Conservation (phyloP, 345 rosid genomes). For the Lumnitzera racemosa region DNA sequence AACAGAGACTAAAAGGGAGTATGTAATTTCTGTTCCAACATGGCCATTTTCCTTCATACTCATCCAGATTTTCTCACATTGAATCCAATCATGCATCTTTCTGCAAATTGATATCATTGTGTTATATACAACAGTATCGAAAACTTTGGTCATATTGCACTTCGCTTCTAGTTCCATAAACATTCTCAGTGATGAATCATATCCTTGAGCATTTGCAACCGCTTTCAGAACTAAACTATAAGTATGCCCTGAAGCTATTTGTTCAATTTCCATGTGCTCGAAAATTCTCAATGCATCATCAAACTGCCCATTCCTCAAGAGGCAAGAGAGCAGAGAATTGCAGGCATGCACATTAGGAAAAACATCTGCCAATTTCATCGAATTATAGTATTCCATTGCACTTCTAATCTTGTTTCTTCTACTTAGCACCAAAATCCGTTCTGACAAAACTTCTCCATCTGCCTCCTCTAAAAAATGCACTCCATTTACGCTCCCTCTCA, state of each 20-base stretch:
- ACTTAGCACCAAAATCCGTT: slow-evolving; percentile 61
- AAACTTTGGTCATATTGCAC: slow-evolving; percentile 19
- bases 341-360: slow-evolving; percentile 49
- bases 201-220: slow-evolving; percentile 42
- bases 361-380: slow-evolving; percentile 49
- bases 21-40: slow-evolving; percentile 56
- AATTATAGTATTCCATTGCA: slow-evolving; percentile 47
- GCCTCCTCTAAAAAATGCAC: slow-evolving; percentile 60
- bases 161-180: slow-evolving; percentile 41
- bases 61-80: slow-evolving; percentile 57
- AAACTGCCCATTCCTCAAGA: slow-evolving; percentile 40
- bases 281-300: slow-evolving; percentile 45
- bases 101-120: slow-evolving; percentile 69
- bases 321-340: slow-evolving; percentile 65
- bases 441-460: slow-evolving; percentile 49
- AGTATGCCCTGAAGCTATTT: slow-evolving; percentile 49
- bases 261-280: slow-evolving; percentile 38
- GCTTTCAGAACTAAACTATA: slow-evolving; percentile 66
- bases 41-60: slow-evolving; percentile 47
- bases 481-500: slow-evolving; percentile 13
- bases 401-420: slow-evolving; percentile 68
- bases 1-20: slow-evolving; percentile 54
- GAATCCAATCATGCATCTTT: slow-evolving; percentile 37
- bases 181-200: slow-evolving; percentile 45
- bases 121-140: slow-evolving; percentile 67